Evolutionary conservation across 768 basidiomycete genomes (phyloP), one percentile per base, ranked within the genome.

Genomic region (Sistotremastrum suecicum): DNA sequence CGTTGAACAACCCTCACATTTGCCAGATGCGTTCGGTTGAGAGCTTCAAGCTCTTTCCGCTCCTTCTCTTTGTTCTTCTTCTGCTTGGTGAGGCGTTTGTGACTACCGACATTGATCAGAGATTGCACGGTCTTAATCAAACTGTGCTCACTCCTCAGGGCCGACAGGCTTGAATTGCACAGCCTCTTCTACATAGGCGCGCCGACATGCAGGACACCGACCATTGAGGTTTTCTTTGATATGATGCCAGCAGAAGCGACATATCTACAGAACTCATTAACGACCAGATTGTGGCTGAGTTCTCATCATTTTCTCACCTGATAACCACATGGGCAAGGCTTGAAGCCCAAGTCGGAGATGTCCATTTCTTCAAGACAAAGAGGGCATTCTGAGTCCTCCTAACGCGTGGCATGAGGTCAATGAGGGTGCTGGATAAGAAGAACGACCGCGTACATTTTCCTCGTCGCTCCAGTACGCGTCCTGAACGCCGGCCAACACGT

Each of bases 301-400:
- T 37, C 29, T 4, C 33, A 48, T 44, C 11, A 5, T 31, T 37
- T 43, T 35, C 64, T 45, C 52, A 85, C 95, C 76, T 97, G 95
- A 66, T 98, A 95, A 50, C 95, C 95, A 65, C 95, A 99, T 43
- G 91, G 79, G 65, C 95, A 99, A 30, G 95, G 95, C 69, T 91
- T 94, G 70, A 99, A 99, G 69, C 94, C 94, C 63, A 97, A 76
- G 75, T 99, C 95, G 42, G 90, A 90, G 54, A 97, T 78, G 67
- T 98, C 95, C 83, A 99, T 90, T 68, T 95, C 91, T 60, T 98
- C 94, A 39, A 97, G 78, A 66, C 95, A 99, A 49, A 99, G 76
- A 39, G 95, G 89, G 67, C 95, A 99, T 58, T 98, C 95, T 51
- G 86, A 85, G 58, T 97, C 91, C 61, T 98, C 94, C 94, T 97